A percentile compares a stretch with the other conserved stretches of the same genome.
Conservation (phyloP, 495 filamentous ascomycete genomes). For the Bacidia rubella region DNA sequence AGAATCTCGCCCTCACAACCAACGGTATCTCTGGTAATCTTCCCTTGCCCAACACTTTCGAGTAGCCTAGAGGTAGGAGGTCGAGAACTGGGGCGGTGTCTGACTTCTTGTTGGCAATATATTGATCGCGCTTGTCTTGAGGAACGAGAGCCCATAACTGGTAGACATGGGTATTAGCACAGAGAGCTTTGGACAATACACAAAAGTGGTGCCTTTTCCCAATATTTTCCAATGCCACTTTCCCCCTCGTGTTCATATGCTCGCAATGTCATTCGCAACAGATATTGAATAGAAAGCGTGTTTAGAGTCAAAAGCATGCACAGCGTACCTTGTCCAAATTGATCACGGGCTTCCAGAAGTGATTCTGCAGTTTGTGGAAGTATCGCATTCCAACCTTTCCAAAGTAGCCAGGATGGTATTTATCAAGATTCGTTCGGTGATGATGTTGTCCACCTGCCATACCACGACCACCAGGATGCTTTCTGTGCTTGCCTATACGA, state of each 20-base stretch:
- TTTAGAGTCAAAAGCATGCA: neutral
- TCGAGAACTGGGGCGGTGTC: slow-evolving; percentile 86
- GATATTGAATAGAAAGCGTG: too few species aligned
- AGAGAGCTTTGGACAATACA: neutral
- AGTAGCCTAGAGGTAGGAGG: slow-evolving; percentile 81
- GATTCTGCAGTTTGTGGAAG: slow-evolving; percentile 78
- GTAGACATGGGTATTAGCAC: slow-evolving; percentile 1
- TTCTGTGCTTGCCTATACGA: slow-evolving; percentile 85
- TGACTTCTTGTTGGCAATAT: slow-evolving; percentile 55
- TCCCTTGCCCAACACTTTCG: slow-evolving; percentile 89
- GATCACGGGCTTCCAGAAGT: slow-evolving; percentile 86
- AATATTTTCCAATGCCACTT: slow-evolving; percentile 4
- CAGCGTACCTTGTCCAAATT: slow-evolving; percentile 73
- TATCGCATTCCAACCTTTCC: slow-evolving; percentile 96
- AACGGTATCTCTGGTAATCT: slow-evolving; percentile 72
- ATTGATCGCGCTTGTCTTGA: slow-evolving; percentile 68
- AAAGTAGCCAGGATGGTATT: slow-evolving; percentile 94
- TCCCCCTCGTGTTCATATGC: slow-evolving; percentile 1
- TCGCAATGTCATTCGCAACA: too few species aligned
- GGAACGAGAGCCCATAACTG: slow-evolving; percentile 78
- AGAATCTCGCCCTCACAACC: slow-evolving; percentile 76
- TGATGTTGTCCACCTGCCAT: slow-evolving; percentile 95
- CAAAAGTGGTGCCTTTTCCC: neutral
- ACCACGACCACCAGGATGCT: slow-evolving; percentile 89
- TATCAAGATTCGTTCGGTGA: slow-evolving; percentile 88